These are phyloP conservation scores for Parascedosporium putredinis DNA, from an alignment of 2,329 filamentous ascomycete species.

Conservation along the genomic window DNA sequence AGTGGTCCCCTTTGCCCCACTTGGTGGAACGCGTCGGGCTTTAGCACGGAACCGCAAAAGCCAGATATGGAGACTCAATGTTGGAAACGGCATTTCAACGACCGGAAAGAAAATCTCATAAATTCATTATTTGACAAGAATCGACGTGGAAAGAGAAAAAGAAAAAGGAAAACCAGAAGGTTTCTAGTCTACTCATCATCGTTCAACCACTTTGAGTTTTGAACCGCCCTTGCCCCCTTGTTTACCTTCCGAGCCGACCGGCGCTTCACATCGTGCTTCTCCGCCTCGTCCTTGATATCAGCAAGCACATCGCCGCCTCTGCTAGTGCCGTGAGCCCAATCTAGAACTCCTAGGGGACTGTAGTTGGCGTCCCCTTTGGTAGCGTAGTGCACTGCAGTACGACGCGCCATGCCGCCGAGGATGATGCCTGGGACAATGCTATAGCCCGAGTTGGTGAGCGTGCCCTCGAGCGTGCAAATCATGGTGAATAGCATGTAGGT, in stretches of 20 bases:
- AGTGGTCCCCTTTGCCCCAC: too few species aligned
- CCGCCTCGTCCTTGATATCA: slow-evolving; percentile 43
- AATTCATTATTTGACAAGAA: too few species aligned
- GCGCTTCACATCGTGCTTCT: slow-evolving; percentile 43
- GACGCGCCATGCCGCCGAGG: slow-evolving; percentile 38
- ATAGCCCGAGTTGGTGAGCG: slow-evolving; percentile 59
- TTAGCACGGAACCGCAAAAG: too few species aligned
- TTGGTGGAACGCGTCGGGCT: too few species aligned
- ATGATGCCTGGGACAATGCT: slow-evolving; percentile 43
- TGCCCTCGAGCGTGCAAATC: slow-evolving; percentile 55
- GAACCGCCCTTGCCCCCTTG: slow-evolving; percentile 22
- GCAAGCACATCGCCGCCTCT: slow-evolving; percentile 40
- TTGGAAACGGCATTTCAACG: too few species aligned
- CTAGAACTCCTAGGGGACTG: slow-evolving; percentile 50
- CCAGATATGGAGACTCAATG: too few species aligned
- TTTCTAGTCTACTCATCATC: too few species aligned
- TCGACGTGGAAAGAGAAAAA: too few species aligned
- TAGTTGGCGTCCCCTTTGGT: slow-evolving; percentile 47
- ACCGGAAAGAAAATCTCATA: too few species aligned
- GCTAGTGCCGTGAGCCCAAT: slow-evolving; percentile 49
- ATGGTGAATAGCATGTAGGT: slow-evolving; percentile 57
- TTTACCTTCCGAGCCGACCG: slow-evolving; percentile 23
- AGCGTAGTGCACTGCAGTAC: slow-evolving; percentile 28
- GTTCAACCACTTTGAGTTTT: too few species aligned
- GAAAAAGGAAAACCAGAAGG: too few species aligned